phyloP scores from a whole-genome alignment of 345 rosid genomes.

The Barbarea vulgaris region DNA sequence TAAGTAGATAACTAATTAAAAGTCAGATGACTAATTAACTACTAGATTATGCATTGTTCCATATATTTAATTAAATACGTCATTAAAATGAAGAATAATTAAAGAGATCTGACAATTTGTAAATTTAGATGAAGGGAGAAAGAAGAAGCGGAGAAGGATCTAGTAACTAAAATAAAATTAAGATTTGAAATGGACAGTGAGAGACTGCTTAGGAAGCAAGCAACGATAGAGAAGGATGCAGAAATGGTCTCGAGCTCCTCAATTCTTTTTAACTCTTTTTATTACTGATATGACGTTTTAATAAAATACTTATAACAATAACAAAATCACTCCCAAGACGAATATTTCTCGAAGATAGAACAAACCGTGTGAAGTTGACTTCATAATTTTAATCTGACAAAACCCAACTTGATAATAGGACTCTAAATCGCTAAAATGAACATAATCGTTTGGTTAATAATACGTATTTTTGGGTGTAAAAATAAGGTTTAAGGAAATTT shows the following conservation, averaged over 20 bases:
- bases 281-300: constrained; percentile 31
- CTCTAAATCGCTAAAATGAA: not conserved
- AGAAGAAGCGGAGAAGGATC: constrained; percentile 12
- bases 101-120: not conserved
- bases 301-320: not conserved
- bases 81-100: not conserved
- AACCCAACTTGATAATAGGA: constrained; percentile 3
- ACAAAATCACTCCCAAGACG: not conserved
- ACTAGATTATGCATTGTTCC: not conserved
- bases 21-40: constrained; percentile 18
- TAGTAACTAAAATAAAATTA: not conserved
- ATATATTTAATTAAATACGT: not conserved
- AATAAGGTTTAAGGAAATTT: not conserved
- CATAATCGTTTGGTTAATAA: not conserved
- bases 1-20: not conserved
- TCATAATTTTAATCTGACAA: not conserved
- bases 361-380: constrained; percentile 18
- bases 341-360: not conserved
- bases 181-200: constrained; percentile 37
- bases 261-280: constrained; percentile 5
- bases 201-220: constrained; percentile 27
- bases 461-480: not conserved
- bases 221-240: constrained; percentile 12
- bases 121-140: constrained; percentile 19
- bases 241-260: constrained; percentile 35